Conservation (phyloP, 192 early-diverging fungal species). For the Coemansia sp. region DNA sequence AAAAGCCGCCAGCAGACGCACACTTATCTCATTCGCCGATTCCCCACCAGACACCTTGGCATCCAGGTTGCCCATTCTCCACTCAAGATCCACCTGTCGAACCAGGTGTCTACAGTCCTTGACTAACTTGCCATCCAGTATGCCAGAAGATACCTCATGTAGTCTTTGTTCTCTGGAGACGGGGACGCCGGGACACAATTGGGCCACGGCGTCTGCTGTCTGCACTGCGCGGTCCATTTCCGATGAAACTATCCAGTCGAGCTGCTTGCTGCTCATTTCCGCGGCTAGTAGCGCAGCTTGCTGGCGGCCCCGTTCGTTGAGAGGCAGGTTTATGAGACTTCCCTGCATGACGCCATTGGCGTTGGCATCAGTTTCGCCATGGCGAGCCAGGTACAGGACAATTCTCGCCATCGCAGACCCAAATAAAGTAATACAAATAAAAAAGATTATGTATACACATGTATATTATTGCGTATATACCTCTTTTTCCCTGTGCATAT, state of each 20-base stretch:
- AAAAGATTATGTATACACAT: not conserved
- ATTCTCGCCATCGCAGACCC: not conserved
- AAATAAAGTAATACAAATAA: not conserved
- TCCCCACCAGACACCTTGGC: not conserved
- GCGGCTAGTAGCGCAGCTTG: not conserved
- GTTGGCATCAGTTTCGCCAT: conserved; percentile 1
- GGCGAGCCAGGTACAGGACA: not conserved
- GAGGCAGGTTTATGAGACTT: not conserved
- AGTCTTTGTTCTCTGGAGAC: not conserved
- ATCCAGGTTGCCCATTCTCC: not conserved
- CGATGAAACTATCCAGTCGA: conserved; percentile 1
- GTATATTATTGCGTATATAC: too few relatives aligned
- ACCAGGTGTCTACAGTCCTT: not conserved
- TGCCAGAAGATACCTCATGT: not conserved
- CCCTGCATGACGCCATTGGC: not conserved
- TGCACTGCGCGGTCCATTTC: not conserved
- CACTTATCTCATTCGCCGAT: not conserved
- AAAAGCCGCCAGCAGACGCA: not conserved
- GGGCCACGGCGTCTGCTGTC: not conserved
- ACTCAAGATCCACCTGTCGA: not conserved
- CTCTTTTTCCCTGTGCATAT: too few relatives aligned
- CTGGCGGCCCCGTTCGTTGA: not conserved
- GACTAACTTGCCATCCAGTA: not conserved
- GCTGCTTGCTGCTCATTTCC: not conserved
- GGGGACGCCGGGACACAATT: not conserved